These are phyloP conservation scores for Fusarium newnesense DNA, from an alignment of 2,329 filamentous ascomycete genomes.

Conservation along the genomic window DNA sequence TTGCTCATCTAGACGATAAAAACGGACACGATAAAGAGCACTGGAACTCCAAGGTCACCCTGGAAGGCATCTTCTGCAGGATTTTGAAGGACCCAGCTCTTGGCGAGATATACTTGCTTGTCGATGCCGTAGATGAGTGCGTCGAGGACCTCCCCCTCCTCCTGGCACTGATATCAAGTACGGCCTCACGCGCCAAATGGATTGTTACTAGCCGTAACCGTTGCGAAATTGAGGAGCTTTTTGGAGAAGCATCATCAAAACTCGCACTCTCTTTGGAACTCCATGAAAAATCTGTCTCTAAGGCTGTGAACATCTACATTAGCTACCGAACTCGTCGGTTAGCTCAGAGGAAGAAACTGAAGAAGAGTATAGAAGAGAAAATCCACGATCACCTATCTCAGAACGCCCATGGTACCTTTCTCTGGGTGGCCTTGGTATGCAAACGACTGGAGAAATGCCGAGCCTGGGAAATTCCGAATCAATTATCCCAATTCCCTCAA, in stretches of 20 bases:
- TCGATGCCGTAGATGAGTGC: slow-evolving; percentile 61
- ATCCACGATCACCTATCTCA: background rate
- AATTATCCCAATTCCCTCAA: accelerated
- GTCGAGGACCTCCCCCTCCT: slow-evolving; percentile 42
- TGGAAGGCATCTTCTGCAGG: accelerated
- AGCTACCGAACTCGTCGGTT: slow-evolving; percentile 41
- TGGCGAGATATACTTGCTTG: slow-evolving; percentile 28
- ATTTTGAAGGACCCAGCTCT: accelerated
- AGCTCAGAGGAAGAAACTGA: accelerated
- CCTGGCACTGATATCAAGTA: slow-evolving; percentile 38
- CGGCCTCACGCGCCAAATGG: slow-evolving; percentile 49
- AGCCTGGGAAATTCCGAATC: background rate
- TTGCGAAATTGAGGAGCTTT: slow-evolving; percentile 42
- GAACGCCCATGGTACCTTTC: slow-evolving; percentile 45
- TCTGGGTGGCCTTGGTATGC: slow-evolving; percentile 37
- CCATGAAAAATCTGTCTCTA: slow-evolving; percentile 47
- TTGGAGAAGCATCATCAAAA: slow-evolving; percentile 36
- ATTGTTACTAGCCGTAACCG: slow-evolving; percentile 57
- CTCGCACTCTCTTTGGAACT: slow-evolving; percentile 50
- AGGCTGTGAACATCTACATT: slow-evolving; percentile 53
- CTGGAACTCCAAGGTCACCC: background rate
- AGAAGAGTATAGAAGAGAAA: accelerated
- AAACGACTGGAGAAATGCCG: background rate
- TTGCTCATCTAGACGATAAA: slow-evolving; percentile 44
- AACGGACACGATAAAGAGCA: accelerated